Evolutionary conservation across 225 moss, liverwort and hornwort species (phyloP).

Genomic region (Physcomitrium patens): DNA sequence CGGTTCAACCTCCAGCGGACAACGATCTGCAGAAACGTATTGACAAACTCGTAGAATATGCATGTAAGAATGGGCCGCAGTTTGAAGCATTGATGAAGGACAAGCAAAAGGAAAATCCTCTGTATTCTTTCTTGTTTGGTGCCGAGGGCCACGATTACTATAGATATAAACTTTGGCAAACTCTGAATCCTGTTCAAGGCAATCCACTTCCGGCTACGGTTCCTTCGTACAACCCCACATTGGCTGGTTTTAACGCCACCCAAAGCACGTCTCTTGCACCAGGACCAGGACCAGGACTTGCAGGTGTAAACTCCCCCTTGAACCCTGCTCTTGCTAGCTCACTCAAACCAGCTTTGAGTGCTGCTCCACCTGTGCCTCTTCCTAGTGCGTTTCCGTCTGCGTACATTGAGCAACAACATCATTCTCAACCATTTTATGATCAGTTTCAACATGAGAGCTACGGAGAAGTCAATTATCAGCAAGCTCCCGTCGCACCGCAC

Average conservation of each 20-base stretch:
- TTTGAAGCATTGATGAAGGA: slow-evolving; percentile 99
- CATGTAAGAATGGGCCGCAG: slow-evolving; percentile 96
- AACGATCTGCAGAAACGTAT: slow-evolving; percentile 92
- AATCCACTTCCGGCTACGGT: slow-evolving; percentile 41
- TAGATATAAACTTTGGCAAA: slow-evolving; percentile 84
- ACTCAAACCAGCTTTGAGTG: slow-evolving; percentile 58
- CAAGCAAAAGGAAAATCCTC: slow-evolving; percentile 92
- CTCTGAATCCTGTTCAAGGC: slow-evolving; percentile 61
- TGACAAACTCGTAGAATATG: slow-evolving; percentile 96
- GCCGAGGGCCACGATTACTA: slow-evolving; percentile 95
- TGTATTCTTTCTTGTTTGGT: slow-evolving; percentile 93
- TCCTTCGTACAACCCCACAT: slow-evolving; percentile 51
- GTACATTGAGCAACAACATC: slow-evolving; percentile 67
- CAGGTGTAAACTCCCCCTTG: slow-evolving; percentile 49
- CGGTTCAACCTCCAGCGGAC: slow-evolving; percentile 77
- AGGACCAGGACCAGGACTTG: slow-evolving; percentile 61
- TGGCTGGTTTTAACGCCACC: slow-evolving; percentile 67
- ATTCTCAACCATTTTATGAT: slow-evolving; percentile 81
- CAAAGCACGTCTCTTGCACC: slow-evolving; percentile 71
- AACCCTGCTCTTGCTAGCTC: slow-evolving; percentile 59
- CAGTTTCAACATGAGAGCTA: slow-evolving; percentile 83
- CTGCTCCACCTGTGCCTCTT: slow-evolving; percentile 55
- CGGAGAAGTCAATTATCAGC: slow-evolving; percentile 58
- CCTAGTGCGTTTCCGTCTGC: slow-evolving; percentile 51
- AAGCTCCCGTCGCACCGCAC: slow-evolving; percentile 45